Evolutionary conservation across 331 rosid genomes (phyloP).

Genomic region (Telfairia occidentalis): DNA sequence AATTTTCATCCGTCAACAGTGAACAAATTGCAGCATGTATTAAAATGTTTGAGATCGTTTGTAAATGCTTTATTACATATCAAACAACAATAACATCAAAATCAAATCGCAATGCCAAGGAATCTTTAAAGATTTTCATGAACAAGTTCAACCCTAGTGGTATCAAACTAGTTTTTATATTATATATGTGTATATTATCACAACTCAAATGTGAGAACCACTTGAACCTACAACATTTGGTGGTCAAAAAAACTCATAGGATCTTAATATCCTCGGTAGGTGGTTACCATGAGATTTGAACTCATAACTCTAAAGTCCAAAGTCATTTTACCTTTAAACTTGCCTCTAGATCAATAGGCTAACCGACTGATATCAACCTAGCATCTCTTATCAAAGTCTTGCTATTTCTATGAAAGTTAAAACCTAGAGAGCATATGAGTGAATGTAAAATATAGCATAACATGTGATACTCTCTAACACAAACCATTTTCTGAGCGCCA

Average conservation of each 20-base stretch:
- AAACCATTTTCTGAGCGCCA: background rate
- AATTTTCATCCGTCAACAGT: conserved; percentile 1
- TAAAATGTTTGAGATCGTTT: background rate
- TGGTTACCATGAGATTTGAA: background rate
- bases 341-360: background rate
- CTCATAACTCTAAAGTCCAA: background rate
- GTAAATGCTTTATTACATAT: background rate
- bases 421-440: background rate
- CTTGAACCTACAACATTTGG: background rate
- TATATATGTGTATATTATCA: background rate
- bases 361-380: background rate
- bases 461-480: background rate
- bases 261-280: background rate
- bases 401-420: background rate
- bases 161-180: background rate
- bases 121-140: background rate
- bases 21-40: background rate
- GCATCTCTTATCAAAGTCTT: background rate
- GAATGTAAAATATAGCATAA: background rate
- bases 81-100: background rate
- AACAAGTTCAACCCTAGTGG: background rate
- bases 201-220: background rate
- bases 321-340: background rate
- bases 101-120: background rate
- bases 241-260: background rate